Conservation (phyloP, 805 yeast genomes). For the Kodamaea laetipori region DNA sequence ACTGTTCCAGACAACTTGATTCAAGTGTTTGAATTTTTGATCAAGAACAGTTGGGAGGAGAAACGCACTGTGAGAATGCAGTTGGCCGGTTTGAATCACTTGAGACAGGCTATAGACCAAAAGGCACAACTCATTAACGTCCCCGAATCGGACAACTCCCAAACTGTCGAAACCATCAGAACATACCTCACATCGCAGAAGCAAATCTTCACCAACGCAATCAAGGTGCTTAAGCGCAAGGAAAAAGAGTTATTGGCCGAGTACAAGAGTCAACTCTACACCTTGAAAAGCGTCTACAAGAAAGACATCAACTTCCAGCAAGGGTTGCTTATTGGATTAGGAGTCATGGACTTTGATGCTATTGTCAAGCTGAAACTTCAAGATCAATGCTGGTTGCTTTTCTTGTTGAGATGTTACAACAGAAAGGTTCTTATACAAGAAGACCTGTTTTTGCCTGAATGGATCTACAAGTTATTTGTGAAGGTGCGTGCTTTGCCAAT, state of each 20-base stretch:
- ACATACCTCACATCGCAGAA: constrained; percentile 52
- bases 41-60: constrained; percentile 51
- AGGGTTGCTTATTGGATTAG: constrained; percentile 57
- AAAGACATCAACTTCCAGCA: constrained; percentile 55
- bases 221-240: constrained; percentile 45
- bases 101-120: constrained; percentile 52
- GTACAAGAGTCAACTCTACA: constrained; percentile 47
- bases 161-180: constrained; percentile 7
- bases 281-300: constrained; percentile 61
- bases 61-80: constrained; percentile 44
- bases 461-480: constrained; percentile 46
- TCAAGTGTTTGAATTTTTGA: constrained; percentile 56
- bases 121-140: constrained; percentile 40
- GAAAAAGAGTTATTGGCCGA: constrained; percentile 50
- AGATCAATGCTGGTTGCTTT: constrained; percentile 61
- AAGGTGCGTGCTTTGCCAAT: constrained; percentile 40
- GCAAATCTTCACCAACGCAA: constrained; percentile 43
- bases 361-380: constrained; percentile 49
- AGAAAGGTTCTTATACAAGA: constrained; percentile 34
- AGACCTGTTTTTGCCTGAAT: constrained; percentile 50
- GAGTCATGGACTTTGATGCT: constrained; percentile 56
- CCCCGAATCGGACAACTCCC: constrained; percentile 6
- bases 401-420: constrained; percentile 63
- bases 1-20: constrained; percentile 48
- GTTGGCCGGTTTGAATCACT: constrained; percentile 60